phyloP scores from a whole-genome alignment of 1,284 basidiomycete species.

The Leccinum solheimii region DNA sequence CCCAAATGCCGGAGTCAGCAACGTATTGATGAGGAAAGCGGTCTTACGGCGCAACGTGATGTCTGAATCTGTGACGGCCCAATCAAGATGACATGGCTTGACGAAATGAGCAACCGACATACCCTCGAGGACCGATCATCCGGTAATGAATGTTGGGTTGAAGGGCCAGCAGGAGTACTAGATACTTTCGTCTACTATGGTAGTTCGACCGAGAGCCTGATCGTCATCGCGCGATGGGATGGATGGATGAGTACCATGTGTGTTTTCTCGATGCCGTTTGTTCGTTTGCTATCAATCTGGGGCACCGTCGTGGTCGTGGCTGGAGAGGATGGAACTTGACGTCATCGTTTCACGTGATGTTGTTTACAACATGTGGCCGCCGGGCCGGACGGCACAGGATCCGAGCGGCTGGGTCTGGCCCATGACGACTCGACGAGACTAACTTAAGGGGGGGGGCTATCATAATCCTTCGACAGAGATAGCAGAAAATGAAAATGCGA shows the following conservation, averaged over 20 bases:
- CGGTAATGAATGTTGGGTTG: neutral
- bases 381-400: neutral
- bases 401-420: neutral
- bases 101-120: constrained; percentile 19
- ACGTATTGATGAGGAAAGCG: constrained; percentile 79
- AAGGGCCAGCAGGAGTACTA: neutral
- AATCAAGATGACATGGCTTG: neutral
- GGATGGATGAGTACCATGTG: neutral
- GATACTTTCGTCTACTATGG: neutral
- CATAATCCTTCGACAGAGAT: neutral
- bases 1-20: constrained; percentile 60
- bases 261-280: neutral
- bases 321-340: neutral
- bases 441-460: no score
- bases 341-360: neutral
- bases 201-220: neutral
- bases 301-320: neutral
- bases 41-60: constrained; percentile 81
- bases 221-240: neutral
- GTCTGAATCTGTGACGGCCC: constrained; percentile 62
- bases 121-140: constrained; percentile 56
- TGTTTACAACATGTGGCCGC: neutral
- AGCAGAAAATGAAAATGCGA: neutral
- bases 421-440: no score
- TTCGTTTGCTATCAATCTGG: neutral